Base-by-base conservation (phyloP, 805 yeast species). In the Yarrowia hollandica region DNA sequence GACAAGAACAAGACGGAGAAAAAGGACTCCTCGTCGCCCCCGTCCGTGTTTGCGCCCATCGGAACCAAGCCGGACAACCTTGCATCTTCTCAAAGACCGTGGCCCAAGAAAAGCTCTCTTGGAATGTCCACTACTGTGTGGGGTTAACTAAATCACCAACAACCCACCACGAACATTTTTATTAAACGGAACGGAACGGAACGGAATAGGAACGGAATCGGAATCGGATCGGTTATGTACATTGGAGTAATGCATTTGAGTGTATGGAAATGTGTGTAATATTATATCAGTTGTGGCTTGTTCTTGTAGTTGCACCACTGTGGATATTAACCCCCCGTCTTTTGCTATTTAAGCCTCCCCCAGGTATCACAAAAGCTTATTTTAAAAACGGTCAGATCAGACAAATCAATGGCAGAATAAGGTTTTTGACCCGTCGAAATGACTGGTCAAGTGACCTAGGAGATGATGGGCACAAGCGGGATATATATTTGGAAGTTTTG, bases 31-130 rank as follows among this genome's bases (percentile, higher is more conserved):
- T n/a, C 28, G 28, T 48, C 55, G 23, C 55, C 55, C 8, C 55
- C 55, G 39, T 48, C 55, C 34, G 55, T 48, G 39, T 48, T 48
- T 48, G 55, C 55, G 11, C 55, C 55, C 28, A 48, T 48, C 30
- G 55, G 55, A 15, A 48, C 55, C 28, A 31, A 33, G 39, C 55
- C 55, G 34, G 55, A 48, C 39, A 22, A 38, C 55, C 55, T 48
- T 48, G 55, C 55, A 48, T 48, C 55, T 48, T 31, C 55, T 39
- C 55, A 48, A 15, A 33, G 39, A 22, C 55, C 55, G 39, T 48
- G 55, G 55, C 55, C 55, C 55, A 48, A 48, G 30, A 48, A 48
- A 39, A 31, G 55, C 25, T n/a, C 55, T 48, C 55, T 48, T 15
- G 55, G 55, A 11, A 28, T 44, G 35, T 48, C 55, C 16, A 33